Percentiles rank a stretch among this genome's conserved stretches.
Conservation (phyloP, 371 early-diverging fungal genomes). For the Mucor velutinosus region DNA sequence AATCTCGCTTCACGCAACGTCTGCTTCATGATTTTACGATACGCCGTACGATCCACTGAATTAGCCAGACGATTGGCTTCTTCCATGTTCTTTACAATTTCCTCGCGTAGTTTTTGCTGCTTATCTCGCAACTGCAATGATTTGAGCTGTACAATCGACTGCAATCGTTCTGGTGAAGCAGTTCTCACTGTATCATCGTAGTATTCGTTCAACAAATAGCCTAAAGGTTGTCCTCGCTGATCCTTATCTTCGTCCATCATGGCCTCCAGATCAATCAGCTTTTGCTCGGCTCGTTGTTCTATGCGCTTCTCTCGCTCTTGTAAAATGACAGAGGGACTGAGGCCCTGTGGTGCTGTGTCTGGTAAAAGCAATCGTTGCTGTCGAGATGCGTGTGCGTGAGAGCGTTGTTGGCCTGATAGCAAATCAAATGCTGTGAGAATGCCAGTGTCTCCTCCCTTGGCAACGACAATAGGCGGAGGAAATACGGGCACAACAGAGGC, state of each 20-base stretch:
- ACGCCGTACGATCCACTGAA: conserved; percentile 75
- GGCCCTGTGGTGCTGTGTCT: conserved; percentile 73
- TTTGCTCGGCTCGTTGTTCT: conserved; percentile 17
- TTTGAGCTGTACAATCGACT: conserved; percentile 83
- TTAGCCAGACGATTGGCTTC: conserved; percentile 76
- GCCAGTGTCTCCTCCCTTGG: not conserved
- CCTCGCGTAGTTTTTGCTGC: conserved; percentile 80
- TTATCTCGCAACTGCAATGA: conserved; percentile 73
- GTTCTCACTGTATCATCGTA: conserved; percentile 41
- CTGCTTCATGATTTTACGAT: conserved; percentile 86
- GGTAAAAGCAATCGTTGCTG: conserved; percentile 77
- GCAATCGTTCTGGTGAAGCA: conserved; percentile 43
- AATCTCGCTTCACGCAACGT: conserved; percentile 82
- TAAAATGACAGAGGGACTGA: conserved; percentile 66
- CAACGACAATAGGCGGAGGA: not conserved
- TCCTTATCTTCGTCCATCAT: conserved; percentile 11
- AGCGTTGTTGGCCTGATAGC: conserved; percentile 44
- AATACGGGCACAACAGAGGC: not conserved
- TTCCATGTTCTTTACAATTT: conserved; percentile 70
- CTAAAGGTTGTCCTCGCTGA: conserved; percentile 24
- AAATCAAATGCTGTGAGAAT: conserved; percentile 25
- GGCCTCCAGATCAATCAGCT: conserved; percentile 16
- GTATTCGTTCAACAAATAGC: conserved; percentile 30
- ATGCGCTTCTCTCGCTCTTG: conserved; percentile 44
- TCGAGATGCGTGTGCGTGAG: conserved; percentile 61